These are phyloP conservation scores for Plantago ovata DNA, from an alignment of 257 asterid genomes.

Conservation along the genomic window DNA sequence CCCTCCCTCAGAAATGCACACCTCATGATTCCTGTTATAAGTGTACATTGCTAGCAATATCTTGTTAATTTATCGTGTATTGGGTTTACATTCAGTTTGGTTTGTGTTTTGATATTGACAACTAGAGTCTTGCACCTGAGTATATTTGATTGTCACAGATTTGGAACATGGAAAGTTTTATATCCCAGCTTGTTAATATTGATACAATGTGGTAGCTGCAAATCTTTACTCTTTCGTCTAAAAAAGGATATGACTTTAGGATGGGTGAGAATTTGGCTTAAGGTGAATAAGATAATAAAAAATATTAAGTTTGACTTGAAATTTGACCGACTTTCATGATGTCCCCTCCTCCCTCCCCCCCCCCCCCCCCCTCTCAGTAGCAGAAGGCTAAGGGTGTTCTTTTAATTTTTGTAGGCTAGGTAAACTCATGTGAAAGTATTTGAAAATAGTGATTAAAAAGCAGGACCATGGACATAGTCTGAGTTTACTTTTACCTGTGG, in stretches of 20 bases:
- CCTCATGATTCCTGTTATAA: neutral
- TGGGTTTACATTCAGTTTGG: too few species aligned
- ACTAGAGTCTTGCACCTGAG: too few species aligned
- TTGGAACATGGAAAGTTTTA: too few species aligned
- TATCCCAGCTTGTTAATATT: neutral
- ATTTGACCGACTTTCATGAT: neutral
- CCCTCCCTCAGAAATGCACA: neutral
- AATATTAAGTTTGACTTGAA: neutral
- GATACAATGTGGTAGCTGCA: neutral
- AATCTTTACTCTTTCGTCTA: neutral
- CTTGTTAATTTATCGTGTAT: neutral
- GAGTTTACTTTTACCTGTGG: too few species aligned
- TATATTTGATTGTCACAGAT: too few species aligned
- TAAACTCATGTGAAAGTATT: neutral
- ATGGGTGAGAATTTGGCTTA: neutral
- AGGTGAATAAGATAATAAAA: too few species aligned
- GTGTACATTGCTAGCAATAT: neutral
- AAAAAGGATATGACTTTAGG: neutral
- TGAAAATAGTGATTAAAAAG: neutral
- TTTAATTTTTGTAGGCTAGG: neutral
- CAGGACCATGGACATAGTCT: neutral
- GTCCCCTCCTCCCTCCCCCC: too few species aligned
- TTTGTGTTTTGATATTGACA: neutral
- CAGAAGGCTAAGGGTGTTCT: neutral
- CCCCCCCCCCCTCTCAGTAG: too few species aligned